Percentiles rank a stretch among this genome's conserved stretches.
These are phyloP conservation scores for Solioccasus polychromus DNA, from an alignment of 768 basidiomycete genomes.

Conservation along the genomic window DNA sequence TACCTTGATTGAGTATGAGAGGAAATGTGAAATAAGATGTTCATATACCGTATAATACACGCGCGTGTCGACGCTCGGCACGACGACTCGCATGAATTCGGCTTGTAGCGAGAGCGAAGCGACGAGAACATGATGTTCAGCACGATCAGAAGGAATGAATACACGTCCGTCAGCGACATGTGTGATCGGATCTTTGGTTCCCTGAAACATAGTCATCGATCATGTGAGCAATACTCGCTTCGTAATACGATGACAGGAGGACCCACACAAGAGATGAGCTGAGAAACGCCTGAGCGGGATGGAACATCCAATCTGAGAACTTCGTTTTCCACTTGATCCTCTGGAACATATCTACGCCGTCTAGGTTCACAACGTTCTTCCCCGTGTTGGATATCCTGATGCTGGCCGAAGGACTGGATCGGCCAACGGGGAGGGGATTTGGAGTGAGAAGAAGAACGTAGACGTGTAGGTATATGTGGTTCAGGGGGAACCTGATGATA, in stretches of 20 bases:
- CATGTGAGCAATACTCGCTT: background rate
- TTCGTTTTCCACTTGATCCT: background rate
- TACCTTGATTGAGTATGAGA: background rate
- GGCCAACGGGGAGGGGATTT: no score
- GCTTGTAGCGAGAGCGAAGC: slow-evolving; percentile 21
- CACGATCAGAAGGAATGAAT: slow-evolving; percentile 13
- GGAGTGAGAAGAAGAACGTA: no score
- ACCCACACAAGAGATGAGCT: slow-evolving; percentile 13
- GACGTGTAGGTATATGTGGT: no score
- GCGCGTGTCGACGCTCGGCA: slow-evolving; percentile 15
- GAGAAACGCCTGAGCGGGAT: slow-evolving; percentile 7
- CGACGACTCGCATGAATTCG: slow-evolving; percentile 21
- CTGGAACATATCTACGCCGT: no score
- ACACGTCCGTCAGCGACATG: slow-evolving; percentile 12
- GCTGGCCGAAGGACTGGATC: no score
- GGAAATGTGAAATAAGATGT: background rate
- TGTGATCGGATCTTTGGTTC: slow-evolving; percentile 18
- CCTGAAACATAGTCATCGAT: slow-evolving; percentile 5
- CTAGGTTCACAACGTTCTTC: no score
- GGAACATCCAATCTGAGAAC: background rate
- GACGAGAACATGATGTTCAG: slow-evolving; percentile 18
- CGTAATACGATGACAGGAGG: background rate
- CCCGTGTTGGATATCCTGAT: no score
- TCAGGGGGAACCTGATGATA: no score
- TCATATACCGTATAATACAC: slow-evolving; percentile 22